phyloP scores from a whole-genome alignment of 768 basidiomycete species.

The Cystobasidium tubakii region DNA sequence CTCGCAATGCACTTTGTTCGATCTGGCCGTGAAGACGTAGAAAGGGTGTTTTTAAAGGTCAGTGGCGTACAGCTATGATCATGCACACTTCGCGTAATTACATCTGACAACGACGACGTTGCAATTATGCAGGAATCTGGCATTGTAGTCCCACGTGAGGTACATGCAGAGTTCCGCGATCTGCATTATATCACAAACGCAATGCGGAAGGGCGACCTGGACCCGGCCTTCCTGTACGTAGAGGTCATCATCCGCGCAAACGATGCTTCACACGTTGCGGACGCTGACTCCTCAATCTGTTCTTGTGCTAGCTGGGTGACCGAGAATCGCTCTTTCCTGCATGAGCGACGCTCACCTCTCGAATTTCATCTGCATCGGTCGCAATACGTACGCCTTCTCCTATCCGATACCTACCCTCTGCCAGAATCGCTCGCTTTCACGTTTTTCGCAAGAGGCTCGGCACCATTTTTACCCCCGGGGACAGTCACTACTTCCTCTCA shows the following conservation, averaged over 20 bases:
- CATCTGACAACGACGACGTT: too few species aligned
- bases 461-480: not conserved
- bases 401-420: conserved; percentile 34
- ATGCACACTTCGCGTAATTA: too few species aligned
- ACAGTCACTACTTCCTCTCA: not conserved
- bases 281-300: not conserved
- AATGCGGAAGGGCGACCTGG: conserved; percentile 45
- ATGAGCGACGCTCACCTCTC: conserved; percentile 62
- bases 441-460: not conserved
- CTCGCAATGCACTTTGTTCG: conserved; percentile 60
- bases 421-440: not conserved
- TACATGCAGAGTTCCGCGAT: conserved; percentile 60
- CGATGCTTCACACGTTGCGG: not conserved
- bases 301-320: conserved; percentile 66
- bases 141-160: conserved; percentile 56
- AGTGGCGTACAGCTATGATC: too few species aligned
- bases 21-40: conserved; percentile 65
- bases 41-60: conserved; percentile 55
- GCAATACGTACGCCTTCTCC: conserved; percentile 73
- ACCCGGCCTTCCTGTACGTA: conserved; percentile 70
- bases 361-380: conserved; percentile 87
- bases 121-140: conserved; percentile 59
- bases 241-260: conserved; percentile 2
- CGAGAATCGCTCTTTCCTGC: conserved; percentile 53
- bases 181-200: conserved; percentile 41